Evolutionary conservation across 2,329 filamentous ascomycete species (phyloP), one percentile per base, ranked within the genome.

Genomic region (Fusarium pseudocircinatum): DNA sequence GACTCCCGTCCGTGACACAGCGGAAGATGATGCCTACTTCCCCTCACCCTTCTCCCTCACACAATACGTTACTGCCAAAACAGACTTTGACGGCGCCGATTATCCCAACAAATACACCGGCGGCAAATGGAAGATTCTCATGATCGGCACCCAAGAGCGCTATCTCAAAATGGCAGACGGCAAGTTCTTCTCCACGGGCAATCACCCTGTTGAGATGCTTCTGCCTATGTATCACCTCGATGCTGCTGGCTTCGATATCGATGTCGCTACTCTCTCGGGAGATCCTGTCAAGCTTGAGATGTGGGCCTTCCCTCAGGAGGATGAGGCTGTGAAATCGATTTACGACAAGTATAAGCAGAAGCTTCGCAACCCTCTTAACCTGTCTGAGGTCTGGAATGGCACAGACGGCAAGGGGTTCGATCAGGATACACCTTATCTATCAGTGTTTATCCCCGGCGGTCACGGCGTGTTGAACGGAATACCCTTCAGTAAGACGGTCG

Each of bases 21-120:
- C 60, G 24, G 60, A 63, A 22, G 60, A 61, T n/a, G 60, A 63
- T 14, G 60, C 60, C 13, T 63, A 63, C 10, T 63, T 63, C 40
- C 60, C 60, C 32, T 63, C 60, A 1, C 60, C 60, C 1, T 63
- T 42, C 22, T 63, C 60, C 13, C 60, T 63, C 20, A 63, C 42
- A 0, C 60, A 63, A 1, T 63, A 63, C 5, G 60, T 63, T 30
- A 49, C 56, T 1, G 24, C 60, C 7, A 63, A 63, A 5, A 63
- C 60, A 3, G 60, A 63, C 4, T 63, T 63, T 42, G 43, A 61
- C 16, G 56, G 60, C 7, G 60, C 60, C 36, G 60, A 63, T n/a
- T 63, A 63, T 14, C 56, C 60, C 0, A 61, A 63, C 10, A 63
- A 63, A 12, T 61, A 63, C 43, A 42, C 56, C 7, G 56, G 43